Percentiles rank a stretch among this genome's conserved stretches.
Conservation (phyloP, 495 filamentous ascomycete genomes). For the Venustampulla echinocandica region DNA sequence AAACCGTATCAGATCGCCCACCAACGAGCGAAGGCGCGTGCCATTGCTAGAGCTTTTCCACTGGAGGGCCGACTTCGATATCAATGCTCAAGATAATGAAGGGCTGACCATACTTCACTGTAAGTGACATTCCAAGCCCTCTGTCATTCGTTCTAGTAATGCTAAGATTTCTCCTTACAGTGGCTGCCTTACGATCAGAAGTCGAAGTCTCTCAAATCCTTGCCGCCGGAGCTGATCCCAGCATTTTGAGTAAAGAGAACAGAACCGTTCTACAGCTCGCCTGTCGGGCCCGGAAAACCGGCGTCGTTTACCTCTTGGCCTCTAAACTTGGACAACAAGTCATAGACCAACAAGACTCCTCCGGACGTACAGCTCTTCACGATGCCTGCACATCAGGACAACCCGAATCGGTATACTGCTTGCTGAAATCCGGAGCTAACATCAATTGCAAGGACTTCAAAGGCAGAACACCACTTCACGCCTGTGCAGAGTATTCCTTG, state of each 20-base stretch:
- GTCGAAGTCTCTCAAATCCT: slow-evolving; percentile 25
- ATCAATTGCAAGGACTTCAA: slow-evolving; percentile 11
- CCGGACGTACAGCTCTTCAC: slow-evolving; percentile 27
- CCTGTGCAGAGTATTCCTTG: slow-evolving; percentile 15
- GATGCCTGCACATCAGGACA: slow-evolving; percentile 32
- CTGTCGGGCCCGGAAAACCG: slow-evolving; percentile 26
- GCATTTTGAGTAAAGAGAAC: slow-evolving; percentile 23
- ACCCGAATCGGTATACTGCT: slow-evolving; percentile 28
- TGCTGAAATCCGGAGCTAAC: slow-evolving; percentile 28
- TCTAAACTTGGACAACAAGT: slow-evolving; percentile 1
- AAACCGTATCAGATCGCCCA: neutral
- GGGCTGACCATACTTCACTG: slow-evolving; percentile 23
- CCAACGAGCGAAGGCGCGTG: neutral
- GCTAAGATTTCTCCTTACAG: too few relatives aligned
- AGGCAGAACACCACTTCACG: slow-evolving; percentile 17
- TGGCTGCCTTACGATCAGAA: slow-evolving; percentile 29
- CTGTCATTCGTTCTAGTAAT: too few relatives aligned
- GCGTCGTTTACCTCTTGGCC: slow-evolving; percentile 26
- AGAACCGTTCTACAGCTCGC: slow-evolving; percentile 35
- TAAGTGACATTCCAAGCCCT: too few relatives aligned
- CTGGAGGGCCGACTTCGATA: neutral
- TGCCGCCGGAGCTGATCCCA: slow-evolving; percentile 26
- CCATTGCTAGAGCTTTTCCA: neutral
- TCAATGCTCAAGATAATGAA: slow-evolving; percentile 19
- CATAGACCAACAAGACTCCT: slow-evolving; percentile 20